These are phyloP conservation scores for Cladosporium sp. DNA, from an alignment of 2,329 filamentous ascomycete species.

Conservation along the genomic window DNA sequence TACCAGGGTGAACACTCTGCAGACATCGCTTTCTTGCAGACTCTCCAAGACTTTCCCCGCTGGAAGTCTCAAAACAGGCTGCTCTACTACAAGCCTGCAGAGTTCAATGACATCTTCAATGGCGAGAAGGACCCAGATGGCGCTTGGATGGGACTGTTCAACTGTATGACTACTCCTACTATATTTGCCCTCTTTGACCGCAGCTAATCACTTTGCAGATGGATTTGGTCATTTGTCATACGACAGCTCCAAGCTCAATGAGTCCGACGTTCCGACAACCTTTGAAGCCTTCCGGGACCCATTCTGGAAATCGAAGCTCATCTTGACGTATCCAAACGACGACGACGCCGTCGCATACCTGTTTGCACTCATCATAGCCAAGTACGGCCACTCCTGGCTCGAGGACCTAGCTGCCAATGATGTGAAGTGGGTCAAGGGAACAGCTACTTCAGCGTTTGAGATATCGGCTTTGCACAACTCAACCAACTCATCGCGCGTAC, in stretches of 20 bases:
- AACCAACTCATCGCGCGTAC: slow-evolving; percentile 16
- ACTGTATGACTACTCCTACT: slow-evolving; percentile 22
- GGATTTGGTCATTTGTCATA: slow-evolving; percentile 26
- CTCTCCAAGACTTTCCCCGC: slow-evolving; percentile 49
- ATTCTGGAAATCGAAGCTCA: slow-evolving; percentile 51
- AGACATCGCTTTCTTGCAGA: slow-evolving; percentile 49
- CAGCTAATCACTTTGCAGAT: background rate
- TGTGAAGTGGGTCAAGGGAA: slow-evolving; percentile 50
- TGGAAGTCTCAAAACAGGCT: slow-evolving; percentile 48
- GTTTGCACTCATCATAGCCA: slow-evolving; percentile 42
- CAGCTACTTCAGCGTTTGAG: slow-evolving; percentile 37
- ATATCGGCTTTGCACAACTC: slow-evolving; percentile 17
- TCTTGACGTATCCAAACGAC: slow-evolving; percentile 55
- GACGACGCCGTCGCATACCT: slow-evolving; percentile 54
- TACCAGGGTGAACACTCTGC: slow-evolving; percentile 36
- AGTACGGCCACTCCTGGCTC: slow-evolving; percentile 45
- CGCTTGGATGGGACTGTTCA: slow-evolving; percentile 42
- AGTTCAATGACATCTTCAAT: slow-evolving; percentile 42
- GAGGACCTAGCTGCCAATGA: slow-evolving; percentile 44
- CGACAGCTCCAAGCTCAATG: slow-evolving; percentile 33
- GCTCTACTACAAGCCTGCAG: slow-evolving; percentile 47
- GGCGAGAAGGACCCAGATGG: slow-evolving; percentile 41
- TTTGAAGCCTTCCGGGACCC: slow-evolving; percentile 46
- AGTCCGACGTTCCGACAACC: slow-evolving; percentile 30
- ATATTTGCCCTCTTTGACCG: slow-evolving; percentile 29